Conservation (phyloP, 352 stramenopile genomes). For the Globisporangium nunn region DNA sequence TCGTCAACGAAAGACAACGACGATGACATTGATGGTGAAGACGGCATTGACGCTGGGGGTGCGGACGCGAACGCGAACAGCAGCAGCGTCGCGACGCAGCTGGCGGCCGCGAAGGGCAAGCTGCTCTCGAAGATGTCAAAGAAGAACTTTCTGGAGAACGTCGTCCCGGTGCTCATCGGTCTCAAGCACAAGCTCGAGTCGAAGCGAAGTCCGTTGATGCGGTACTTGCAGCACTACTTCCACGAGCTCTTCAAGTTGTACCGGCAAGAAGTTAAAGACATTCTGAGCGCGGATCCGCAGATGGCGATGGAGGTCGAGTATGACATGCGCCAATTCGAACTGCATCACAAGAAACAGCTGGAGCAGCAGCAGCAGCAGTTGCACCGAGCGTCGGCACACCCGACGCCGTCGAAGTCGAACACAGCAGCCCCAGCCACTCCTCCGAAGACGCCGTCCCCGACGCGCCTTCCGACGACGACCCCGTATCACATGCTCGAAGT, state of each 20-base stretch:
- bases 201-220: constrained; percentile 90
- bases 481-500: constrained; percentile 28
- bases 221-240: constrained; percentile 93
- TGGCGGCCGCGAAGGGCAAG: constrained; percentile 88
- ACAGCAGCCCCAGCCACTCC: constrained; percentile 2
- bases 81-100: constrained; percentile 45
- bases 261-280: constrained; percentile 91
- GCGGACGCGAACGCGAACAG: constrained; percentile 24
- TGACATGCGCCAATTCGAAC: constrained; percentile 83
- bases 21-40: constrained; percentile 55
- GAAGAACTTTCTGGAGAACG: constrained; percentile 96
- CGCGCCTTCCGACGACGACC: constrained; percentile 11
- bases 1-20: constrained; percentile 41
- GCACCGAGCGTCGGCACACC: background rate
- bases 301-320: constrained; percentile 96
- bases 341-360: constrained; percentile 48
- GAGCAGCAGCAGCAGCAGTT: constrained; percentile 30
- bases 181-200: constrained; percentile 93
- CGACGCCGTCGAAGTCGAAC: background rate
- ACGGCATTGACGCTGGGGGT: constrained; percentile 65
- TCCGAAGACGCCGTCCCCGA: constrained; percentile 23
- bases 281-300: constrained; percentile 89
- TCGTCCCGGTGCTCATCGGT: constrained; percentile 94
- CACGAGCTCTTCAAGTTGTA: constrained; percentile 92
- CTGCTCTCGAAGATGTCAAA: constrained; percentile 94